These are phyloP conservation scores for Pyrenophora graminea DNA, from an alignment of 2,329 filamentous ascomycete genomes.

Conservation along the genomic window DNA sequence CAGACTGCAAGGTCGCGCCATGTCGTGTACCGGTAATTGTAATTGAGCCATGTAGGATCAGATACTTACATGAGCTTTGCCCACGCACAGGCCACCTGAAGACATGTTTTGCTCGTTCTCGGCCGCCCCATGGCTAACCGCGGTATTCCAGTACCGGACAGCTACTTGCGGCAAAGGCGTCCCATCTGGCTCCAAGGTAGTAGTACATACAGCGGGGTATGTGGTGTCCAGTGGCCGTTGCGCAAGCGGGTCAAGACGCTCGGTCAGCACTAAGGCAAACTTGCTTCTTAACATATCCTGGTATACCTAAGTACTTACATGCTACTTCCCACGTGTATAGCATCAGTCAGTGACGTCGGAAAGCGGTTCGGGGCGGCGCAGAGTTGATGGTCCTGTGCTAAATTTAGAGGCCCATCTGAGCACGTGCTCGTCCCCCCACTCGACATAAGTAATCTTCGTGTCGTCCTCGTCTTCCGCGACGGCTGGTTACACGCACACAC, in stretches of 20 bases:
- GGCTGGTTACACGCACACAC: constrained; percentile 12
- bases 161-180: constrained; percentile 12
- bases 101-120: constrained; percentile 13
- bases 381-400: not conserved
- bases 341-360: not conserved
- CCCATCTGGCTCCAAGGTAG: constrained; percentile 8
- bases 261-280: not conserved
- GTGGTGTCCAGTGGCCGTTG: constrained; percentile 12
- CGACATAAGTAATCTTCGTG: constrained; percentile 10
- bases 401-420: not conserved
- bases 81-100: not conserved
- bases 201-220: constrained; percentile 17
- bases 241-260: constrained; percentile 1
- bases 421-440: constrained; percentile 17
- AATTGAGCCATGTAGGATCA: no score
- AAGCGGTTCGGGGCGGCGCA: not conserved
- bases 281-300: no score
- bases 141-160: constrained; percentile 14
- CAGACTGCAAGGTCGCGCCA: constrained; percentile 10
- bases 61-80: no score
- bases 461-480: not conserved
- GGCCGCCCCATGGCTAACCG: constrained; percentile 4
- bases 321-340: not conserved
- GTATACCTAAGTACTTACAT: no score
- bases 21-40: not conserved